Evolutionary conservation across 2,329 filamentous ascomycete genomes (phyloP).

Genomic region (Venturia effusa): DNA sequence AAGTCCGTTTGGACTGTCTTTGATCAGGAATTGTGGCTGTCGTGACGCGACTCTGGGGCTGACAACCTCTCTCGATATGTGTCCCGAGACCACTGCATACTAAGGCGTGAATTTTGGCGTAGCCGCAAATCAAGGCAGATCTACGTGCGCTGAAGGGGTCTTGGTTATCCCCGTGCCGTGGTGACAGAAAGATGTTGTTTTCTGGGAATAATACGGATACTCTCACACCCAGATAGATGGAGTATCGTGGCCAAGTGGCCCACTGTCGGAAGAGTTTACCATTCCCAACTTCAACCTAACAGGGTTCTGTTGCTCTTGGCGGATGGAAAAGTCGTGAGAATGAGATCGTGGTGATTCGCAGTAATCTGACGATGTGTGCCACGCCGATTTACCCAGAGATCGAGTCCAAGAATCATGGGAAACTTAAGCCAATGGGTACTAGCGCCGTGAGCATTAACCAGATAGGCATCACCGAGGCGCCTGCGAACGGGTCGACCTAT

Average conservation of each 20-base stretch:
- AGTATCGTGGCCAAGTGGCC: not conserved
- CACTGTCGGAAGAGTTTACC: not conserved
- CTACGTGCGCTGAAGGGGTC: not conserved
- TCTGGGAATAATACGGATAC: not conserved
- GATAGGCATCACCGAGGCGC: not conserved
- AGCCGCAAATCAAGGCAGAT: not conserved
- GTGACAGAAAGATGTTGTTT: too few species aligned
- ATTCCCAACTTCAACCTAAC: not conserved
- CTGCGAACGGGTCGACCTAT: not conserved
- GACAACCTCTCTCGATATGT: not conserved
- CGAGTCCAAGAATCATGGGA: not conserved
- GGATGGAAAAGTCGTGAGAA: not conserved
- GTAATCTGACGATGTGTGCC: not conserved
- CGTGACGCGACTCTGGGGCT: not conserved
- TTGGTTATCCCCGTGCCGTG: not conserved
- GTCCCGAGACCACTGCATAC: not conserved
- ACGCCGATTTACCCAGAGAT: not conserved
- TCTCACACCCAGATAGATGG: not conserved
- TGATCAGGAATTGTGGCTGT: not conserved
- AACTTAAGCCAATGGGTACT: not conserved
- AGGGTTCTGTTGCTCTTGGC: not conserved
- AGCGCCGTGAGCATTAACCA: not conserved
- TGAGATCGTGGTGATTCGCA: not conserved
- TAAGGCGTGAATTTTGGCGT: not conserved
- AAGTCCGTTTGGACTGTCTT: not conserved